Evolutionary conservation across 176 grass and related monocot species (phyloP), one percentile per base, ranked within the genome.

Genomic region (Chrysopogon serrulatus): DNA sequence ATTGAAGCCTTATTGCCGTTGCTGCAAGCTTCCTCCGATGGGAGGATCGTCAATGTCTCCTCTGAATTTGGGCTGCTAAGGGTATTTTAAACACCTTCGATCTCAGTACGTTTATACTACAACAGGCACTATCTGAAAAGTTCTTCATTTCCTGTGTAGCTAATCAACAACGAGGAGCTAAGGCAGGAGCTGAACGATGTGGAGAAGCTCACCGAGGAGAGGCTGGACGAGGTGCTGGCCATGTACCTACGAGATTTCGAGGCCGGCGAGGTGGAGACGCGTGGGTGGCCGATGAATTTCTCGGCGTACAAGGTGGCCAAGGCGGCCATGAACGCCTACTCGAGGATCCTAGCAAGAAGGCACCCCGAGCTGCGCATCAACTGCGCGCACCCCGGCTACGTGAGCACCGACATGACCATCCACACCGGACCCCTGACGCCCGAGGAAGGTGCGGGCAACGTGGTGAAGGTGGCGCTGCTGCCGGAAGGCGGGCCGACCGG

Each of bases 11-110:
- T 95, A 4, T 57, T 95, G 65, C 85, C 92, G 1, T 71, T 95
- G 21, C 83, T 95, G 7, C 82, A 68, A 4, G 75, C 68, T 8
- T 92, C 90, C 32, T 23, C 71, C 6, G 86, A 86, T 16, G 85
- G 82, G 16, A 92, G 65, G 19, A 86, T 95, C 11, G 79, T 95
- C 6, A 92, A 90, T 28, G 70, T 92, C 30, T 44, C 88, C 26
- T 88, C 90, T 6, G 0, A 3, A 1, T 27, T 3, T 1, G 93
- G 79, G n/a, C 21, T 33, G 2, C 43, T 95, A 15, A 69, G 30
- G 31, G 82, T 86, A 81, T 30, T 16, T 17, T 10, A 15, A 35
- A 68, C 66, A 71, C 24, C 5, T 18, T n/a, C 1, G 17, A 51
- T 26, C 78, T 36, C 5, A 11, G 56, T 40, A 26, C 11, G 27